A percentile compares a stretch with the other conserved stretches of the same genome.
phyloP scores from a whole-genome alignment of 2,329 filamentous ascomycete genomes.

The Thielaviopsis punctulata region DNA sequence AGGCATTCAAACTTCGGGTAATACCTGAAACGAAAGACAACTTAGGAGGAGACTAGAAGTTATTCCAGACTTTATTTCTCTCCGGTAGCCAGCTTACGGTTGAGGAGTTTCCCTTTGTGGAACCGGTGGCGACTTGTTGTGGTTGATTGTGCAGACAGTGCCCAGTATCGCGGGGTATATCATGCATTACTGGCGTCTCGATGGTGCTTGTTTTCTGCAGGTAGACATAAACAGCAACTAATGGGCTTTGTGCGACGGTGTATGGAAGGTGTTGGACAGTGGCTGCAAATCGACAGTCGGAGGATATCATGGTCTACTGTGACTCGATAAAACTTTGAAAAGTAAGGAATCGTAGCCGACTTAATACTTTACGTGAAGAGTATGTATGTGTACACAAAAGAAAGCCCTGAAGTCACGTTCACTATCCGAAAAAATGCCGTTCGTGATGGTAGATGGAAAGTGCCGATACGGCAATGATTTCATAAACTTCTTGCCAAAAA shows the following conservation, averaged over 20 bases:
- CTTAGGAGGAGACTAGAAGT: neutral
- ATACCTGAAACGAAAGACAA: neutral
- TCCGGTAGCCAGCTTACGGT: neutral
- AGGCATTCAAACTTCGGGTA: neutral
- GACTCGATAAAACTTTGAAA: no score
- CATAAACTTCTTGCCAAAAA: neutral
- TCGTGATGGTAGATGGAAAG: neutral
- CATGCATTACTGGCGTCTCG: neutral
- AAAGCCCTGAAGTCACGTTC: no score
- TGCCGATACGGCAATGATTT: neutral
- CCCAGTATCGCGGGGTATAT: neutral
- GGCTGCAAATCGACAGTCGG: no score
- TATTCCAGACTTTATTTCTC: neutral
- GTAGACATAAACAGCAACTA: neutral
- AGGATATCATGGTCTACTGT: no score
- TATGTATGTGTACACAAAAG: no score
- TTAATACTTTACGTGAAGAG: neutral
- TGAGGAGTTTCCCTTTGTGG: neutral
- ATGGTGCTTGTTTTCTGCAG: neutral
- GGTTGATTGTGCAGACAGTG: neutral
- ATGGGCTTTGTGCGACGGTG: neutral
- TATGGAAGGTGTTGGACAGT: neutral
- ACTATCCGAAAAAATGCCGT: no score
- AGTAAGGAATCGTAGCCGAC: no score
- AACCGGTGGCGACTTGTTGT: neutral